Base-by-base conservation (phyloP, 345 rosid genomes). In the Brassica cretica region DNA sequence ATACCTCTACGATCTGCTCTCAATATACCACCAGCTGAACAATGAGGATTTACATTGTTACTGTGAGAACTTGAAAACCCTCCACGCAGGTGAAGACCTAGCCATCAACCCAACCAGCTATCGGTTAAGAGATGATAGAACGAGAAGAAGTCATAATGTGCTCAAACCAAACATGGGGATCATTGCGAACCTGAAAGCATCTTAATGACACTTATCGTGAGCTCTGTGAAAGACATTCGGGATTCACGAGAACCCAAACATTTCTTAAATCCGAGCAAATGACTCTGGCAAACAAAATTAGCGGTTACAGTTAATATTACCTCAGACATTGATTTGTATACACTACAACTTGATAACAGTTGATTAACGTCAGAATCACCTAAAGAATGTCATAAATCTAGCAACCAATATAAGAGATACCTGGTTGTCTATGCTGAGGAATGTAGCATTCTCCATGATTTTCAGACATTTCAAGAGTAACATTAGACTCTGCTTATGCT, bases 391-490 rank as follows among this genome's bases (percentile, higher is more conserved):
- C 3, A 53, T 15, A 6, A 53, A 53, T 53, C 1, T 53, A 53
- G 59, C 24, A 53, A 53, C 15, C 59, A 53, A 53, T 53, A 15
- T 53, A 15, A 6, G 8, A 53, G 9, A 53, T 53, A 53, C 98
- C 97, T 94, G 98, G 78, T 94, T 94, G 66, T 89, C 94, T 72
- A 86, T 85, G 82, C 97, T 94, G 6, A 91, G 87, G 82, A 92
- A 88, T 37, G 97, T 91, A 53, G 98, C 95, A 87, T 94, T 94
- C 84, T 94, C 98, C 98, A 94, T 91, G 77, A 92, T 92, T 85
- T 87, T 94, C 83, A 92, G 78, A 85, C 93, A 91, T 89, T 89
- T 92, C 32, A 88, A 76, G 59, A 94, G 94, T 70, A 89, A 72
- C 64, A 83, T 82, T 63, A 86, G 81, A 83, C 85, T 88, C 62